Evolutionary conservation across 257 asterid species (phyloP).

Genomic region (Nicotiana tomentosiformis): DNA sequence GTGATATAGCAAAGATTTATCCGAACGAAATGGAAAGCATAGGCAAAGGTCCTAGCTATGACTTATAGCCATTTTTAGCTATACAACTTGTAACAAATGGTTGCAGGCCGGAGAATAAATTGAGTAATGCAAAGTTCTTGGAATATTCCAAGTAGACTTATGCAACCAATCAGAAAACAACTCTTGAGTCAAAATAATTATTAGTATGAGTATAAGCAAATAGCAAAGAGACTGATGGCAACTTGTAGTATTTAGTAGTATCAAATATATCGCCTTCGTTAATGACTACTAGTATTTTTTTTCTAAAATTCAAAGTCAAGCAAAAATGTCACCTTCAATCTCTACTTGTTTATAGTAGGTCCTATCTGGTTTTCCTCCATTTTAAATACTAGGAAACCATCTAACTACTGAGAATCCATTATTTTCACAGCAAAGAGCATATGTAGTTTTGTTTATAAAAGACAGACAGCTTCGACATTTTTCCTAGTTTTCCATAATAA

Average conservation of each 20-base stretch:
- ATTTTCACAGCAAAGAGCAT: neutral
- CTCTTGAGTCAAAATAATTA: neutral
- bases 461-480: neutral
- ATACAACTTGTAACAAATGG: no score
- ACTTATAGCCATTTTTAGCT: neutral
- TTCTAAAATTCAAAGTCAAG: conserved; percentile 20
- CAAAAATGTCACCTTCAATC: neutral
- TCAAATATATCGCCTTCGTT: neutral
- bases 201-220: neutral
- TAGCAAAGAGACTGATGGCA: neutral
- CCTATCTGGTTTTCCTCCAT: no score
- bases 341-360: no score
- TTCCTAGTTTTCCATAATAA: neutral
- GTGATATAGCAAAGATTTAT: neutral
- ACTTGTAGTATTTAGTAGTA: neutral
- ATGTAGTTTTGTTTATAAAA: neutral
- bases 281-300: neutral
- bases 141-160: neutral
- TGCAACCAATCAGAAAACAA: neutral
- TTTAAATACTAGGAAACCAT: no score
- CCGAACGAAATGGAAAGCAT: neutral
- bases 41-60: neutral
- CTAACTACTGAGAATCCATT: neutral
- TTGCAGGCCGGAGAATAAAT: neutral
- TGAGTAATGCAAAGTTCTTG: neutral